phyloP scores from a whole-genome alignment of 2,329 filamentous ascomycete genomes.

The Hyphodiscus sp. region DNA sequence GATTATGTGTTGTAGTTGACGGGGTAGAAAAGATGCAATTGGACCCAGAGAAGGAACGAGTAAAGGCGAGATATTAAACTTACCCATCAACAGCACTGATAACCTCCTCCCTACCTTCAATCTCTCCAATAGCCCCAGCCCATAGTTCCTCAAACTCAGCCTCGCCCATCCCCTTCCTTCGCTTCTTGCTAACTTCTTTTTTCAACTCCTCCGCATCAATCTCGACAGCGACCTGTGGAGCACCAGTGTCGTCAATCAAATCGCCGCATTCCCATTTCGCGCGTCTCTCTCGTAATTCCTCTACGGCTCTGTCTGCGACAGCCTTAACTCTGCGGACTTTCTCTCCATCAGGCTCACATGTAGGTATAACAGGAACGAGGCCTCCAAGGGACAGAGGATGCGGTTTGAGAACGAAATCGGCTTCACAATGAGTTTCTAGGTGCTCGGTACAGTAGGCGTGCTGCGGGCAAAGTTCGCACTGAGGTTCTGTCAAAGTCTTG shows the following conservation, averaged over 20 bases:
- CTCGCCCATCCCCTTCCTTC: constrained; percentile 75
- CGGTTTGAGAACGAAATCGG: constrained; percentile 76
- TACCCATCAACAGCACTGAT: constrained; percentile 45
- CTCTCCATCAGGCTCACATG: constrained; percentile 90
- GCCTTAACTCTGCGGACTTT: constrained; percentile 81
- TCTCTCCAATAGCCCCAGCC: constrained; percentile 65
- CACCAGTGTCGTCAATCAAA: constrained; percentile 53
- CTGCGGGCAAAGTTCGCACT: constrained; percentile 82
- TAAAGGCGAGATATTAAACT: constrained; percentile 31
- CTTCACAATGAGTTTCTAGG: constrained; percentile 73
- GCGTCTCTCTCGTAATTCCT: constrained; percentile 76
- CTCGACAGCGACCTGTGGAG: constrained; percentile 53
- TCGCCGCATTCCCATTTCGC: constrained; percentile 90
- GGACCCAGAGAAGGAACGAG: constrained; percentile 6
- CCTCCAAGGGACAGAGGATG: constrained; percentile 81
- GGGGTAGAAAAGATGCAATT: constrained; percentile 1
- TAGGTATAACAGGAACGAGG: constrained; percentile 76
- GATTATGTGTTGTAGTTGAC: constrained; percentile 38
- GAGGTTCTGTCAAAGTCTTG: constrained; percentile 62
- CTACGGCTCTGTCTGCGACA: constrained; percentile 81
- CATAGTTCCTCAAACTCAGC: constrained; percentile 90
- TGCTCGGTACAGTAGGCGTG: constrained; percentile 85
- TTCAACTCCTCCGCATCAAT: constrained; percentile 67
- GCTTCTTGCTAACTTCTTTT: constrained; percentile 65
- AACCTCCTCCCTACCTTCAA: constrained; percentile 57